Percentiles rank a stretch among this genome's conserved stretches.
phyloP scores from a whole-genome alignment of 768 basidiomycete species.

The Kondoa subrosea region DNA sequence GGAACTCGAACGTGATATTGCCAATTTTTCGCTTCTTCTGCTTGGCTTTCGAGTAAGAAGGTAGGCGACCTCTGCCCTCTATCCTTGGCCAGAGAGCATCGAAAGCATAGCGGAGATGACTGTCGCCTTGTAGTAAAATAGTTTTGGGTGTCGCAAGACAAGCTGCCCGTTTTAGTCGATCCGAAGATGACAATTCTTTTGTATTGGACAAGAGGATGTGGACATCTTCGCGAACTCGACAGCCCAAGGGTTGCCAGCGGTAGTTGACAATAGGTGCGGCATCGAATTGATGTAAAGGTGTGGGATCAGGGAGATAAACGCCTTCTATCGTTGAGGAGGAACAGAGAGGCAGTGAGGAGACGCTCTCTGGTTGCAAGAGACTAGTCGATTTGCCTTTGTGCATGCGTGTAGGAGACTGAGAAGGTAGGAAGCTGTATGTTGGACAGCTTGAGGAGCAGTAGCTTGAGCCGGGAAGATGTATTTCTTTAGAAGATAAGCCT shows the following conservation, averaged over 20 bases:
- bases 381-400: not conserved
- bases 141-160: not conserved
- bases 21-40: not conserved
- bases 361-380: not conserved
- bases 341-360: not conserved
- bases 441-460: not conserved
- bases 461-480: not conserved
- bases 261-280: not conserved
- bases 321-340: not conserved
- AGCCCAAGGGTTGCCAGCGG: not conserved
- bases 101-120: not conserved
- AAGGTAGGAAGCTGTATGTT: not conserved
- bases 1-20: not conserved
- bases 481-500: not conserved
- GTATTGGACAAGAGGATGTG: not conserved
- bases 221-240: not conserved
- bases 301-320: not conserved
- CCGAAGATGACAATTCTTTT: not conserved
- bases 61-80: not conserved
- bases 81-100: not conserved
- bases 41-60: not conserved
- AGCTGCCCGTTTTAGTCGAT: not conserved
- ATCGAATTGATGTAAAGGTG: not conserved
- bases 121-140: not conserved
- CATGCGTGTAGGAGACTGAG: not conserved